Evolutionary conservation across 345 rosid genomes (phyloP).

Genomic region (Eucalyptus camaldulensis): DNA sequence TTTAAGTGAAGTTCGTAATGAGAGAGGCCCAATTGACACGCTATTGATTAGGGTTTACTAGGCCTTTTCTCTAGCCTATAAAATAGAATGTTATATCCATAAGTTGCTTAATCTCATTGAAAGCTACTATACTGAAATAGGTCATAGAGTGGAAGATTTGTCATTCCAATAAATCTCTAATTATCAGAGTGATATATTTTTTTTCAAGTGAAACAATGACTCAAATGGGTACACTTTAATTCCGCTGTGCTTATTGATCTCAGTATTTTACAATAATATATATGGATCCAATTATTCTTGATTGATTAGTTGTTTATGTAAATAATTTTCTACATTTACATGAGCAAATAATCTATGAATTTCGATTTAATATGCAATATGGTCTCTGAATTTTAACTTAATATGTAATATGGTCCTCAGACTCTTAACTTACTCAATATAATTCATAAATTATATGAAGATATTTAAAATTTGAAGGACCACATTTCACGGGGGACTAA

Average conservation of each 20-base stretch:
- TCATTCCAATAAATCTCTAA: too few species aligned
- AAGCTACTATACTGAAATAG: fast-evolving
- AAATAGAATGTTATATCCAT: fast-evolving
- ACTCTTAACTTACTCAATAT: not conserved
- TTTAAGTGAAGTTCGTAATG: fast-evolving
- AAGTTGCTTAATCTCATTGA: fast-evolving
- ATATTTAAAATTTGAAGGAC: fast-evolving
- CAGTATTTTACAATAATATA: too few species aligned
- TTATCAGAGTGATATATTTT: too few species aligned
- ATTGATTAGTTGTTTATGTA: fast-evolving
- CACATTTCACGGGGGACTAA: fast-evolving
- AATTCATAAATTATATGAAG: fast-evolving
- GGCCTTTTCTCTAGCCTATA: fast-evolving
- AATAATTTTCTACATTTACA: too few species aligned
- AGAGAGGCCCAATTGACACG: fast-evolving
- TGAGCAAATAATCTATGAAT: not conserved
- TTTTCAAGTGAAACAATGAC: fast-evolving
- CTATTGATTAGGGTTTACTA: too few species aligned
- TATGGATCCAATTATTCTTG: too few species aligned
- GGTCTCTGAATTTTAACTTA: fast-evolving
- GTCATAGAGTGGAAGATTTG: fast-evolving
- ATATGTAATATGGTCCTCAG: fast-evolving
- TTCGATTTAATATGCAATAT: fast-evolving
- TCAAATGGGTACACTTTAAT: fast-evolving
- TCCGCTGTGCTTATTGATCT: fast-evolving